phyloP scores from a whole-genome alignment of 176 grass and related monocot genomes.

The Olyra latifolia region DNA sequence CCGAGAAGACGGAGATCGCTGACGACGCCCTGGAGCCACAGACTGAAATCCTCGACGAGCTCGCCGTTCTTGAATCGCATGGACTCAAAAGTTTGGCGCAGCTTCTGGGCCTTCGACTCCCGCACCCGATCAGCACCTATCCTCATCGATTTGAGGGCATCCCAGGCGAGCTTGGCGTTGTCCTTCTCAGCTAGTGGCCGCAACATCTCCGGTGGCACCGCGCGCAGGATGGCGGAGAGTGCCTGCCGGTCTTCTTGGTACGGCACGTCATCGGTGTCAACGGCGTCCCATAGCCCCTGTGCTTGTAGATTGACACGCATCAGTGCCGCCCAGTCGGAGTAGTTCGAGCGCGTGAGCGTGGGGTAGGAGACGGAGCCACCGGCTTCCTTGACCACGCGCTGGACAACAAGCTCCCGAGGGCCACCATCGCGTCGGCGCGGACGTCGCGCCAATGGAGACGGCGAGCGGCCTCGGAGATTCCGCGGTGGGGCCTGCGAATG shows the following conservation, averaged over 20 bases:
- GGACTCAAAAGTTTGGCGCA: background rate
- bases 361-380: background rate
- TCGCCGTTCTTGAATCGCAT: background rate
- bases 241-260: too few species aligned
- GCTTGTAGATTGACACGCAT: background rate
- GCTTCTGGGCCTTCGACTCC: background rate
- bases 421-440: too few species aligned
- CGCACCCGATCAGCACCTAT: background rate
- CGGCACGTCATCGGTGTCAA: too few species aligned
- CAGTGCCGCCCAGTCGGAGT: background rate
- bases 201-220: too few species aligned
- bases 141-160: too few species aligned
- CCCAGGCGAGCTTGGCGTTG: background rate
- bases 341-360: background rate
- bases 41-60: background rate
- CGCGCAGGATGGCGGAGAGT: too few species aligned
- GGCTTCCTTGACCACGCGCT: background rate
- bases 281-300: too few species aligned
- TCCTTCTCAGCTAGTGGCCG: too few species aligned
- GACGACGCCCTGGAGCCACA: background rate
- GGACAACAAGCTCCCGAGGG: too few species aligned
- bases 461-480: too few species aligned
- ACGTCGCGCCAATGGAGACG: too few species aligned
- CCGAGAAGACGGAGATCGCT: background rate
- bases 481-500: too few species aligned